Percentiles rank a stretch among this genome's conserved stretches.
Evolutionary conservation across 2,329 filamentous ascomycete species (phyloP).

Genomic region (Beauveria asiatica): DNA sequence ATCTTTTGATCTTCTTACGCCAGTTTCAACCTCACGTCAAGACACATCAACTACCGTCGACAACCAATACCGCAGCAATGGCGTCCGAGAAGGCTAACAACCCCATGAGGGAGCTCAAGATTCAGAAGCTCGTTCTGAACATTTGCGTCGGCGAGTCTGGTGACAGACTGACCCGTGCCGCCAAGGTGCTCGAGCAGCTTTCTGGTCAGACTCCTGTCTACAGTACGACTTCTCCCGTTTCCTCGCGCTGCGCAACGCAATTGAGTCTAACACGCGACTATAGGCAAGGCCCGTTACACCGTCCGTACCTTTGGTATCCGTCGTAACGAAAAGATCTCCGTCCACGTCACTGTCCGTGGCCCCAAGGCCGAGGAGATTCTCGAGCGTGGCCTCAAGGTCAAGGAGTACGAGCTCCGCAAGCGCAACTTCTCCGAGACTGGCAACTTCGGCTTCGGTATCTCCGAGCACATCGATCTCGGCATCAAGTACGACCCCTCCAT

Average conservation of each 20-base stretch:
- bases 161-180: slow-evolving; percentile 99
- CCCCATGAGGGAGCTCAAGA: slow-evolving; percentile 99
- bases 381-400: slow-evolving; percentile 99
- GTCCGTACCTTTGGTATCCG: slow-evolving; percentile 99
- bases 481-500: slow-evolving; percentile 99
- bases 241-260: slow-evolving; percentile 17
- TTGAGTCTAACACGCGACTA: slow-evolving; percentile 13
- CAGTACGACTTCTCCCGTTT: slow-evolving; percentile 51
- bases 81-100: slow-evolving; percentile 80
- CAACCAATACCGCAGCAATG: slow-evolving; percentile 31
- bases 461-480: slow-evolving; percentile 99
- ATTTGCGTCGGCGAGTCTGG: slow-evolving; percentile 99
- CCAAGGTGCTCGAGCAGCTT: slow-evolving; percentile 99
- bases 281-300: slow-evolving; percentile 99
- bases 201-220: slow-evolving; percentile 99
- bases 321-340: slow-evolving; percentile 99
- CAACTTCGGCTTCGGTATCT: slow-evolving; percentile 99
- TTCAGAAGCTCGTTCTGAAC: slow-evolving; percentile 99
- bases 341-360: slow-evolving; percentile 98
- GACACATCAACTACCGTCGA: slow-evolving; percentile 24
- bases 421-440: slow-evolving; percentile 99
- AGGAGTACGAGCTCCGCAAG: slow-evolving; percentile 99
- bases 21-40: slow-evolving; percentile 25
- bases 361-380: slow-evolving; percentile 98
- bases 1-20: slow-evolving; percentile 18